Evolutionary conservation across 2,329 filamentous ascomycete species (phyloP), one percentile per base, ranked within the genome.

Genomic region (Colletotrichum plurivorum): DNA sequence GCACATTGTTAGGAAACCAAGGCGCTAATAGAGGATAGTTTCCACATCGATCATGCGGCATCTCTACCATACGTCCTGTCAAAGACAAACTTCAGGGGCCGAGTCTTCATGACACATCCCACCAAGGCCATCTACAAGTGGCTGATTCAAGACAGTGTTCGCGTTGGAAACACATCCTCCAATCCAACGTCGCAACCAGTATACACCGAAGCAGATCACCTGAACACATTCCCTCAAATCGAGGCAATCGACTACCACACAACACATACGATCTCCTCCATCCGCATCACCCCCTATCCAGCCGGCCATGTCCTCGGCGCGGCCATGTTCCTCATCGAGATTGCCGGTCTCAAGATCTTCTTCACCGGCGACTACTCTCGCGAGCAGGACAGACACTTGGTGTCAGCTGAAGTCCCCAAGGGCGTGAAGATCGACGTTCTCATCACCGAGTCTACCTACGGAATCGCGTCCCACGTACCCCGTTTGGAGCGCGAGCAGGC

Each of bases 41-140:
- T 99, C 78, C 96, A 99, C 81, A 88, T 98, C 79, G 96, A 99
- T 78, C 96, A 99, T 84, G 96, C 96, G n/a, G 95, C 95, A 16
- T 97, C 95, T n/a, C 85, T 99, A 54, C 96, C 96, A 52, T 99
- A 98, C 79, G 96, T 99, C 69, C 88, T 99, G 73, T 93, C 95
- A 73, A 99, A 99, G 84, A 98, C 96, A 45, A 98, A 98, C 80
- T 99, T 99, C 85, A 92, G 93, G 73, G 96, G 96, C 56, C 91
- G 95, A 22, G 95, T 98, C 70, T 98, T 98, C 84, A 99, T 98
- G 95, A 99, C 96, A 59, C 96, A 99, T 84, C 94, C 96, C 2
- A 99, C 96, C 54, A 98, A 99, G 81, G 96, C 96, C 75, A 99
- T 99, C 79, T 99, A 99, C 88, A 98, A 98, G 83, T 98, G 96